Conservation (phyloP, 768 basidiomycete species). For the Clitopilus hobsonii region DNA sequence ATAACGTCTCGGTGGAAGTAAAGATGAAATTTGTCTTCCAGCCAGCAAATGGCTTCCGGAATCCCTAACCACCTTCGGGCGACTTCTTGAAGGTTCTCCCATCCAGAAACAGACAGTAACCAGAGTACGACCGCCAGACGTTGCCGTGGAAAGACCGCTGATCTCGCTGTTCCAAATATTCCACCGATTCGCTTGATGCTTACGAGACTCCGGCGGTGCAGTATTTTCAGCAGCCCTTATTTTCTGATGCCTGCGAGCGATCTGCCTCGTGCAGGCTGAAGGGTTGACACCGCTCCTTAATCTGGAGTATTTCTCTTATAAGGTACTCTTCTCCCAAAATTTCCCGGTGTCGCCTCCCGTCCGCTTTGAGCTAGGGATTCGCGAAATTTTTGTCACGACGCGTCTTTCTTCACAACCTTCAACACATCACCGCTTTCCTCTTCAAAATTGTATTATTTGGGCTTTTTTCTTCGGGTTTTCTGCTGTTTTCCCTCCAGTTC, state of each 20-base stretch:
- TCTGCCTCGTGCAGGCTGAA: not conserved
- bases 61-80: too few relatives aligned
- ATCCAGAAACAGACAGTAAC: too few relatives aligned
- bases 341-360: not conserved
- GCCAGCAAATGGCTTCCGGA: not conserved
- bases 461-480: conserved; percentile 5
- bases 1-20: too few relatives aligned
- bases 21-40: too few relatives aligned
- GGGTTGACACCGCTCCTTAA: not conserved
- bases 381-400: not conserved
- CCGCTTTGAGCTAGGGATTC: not conserved
- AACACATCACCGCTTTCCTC: not conserved
- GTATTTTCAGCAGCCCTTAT: not conserved
- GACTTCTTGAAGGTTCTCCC: too few relatives aligned
- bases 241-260: not conserved
- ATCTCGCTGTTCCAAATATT: not conserved
- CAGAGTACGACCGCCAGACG: not conserved
- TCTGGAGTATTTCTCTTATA: not conserved
- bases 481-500: not conserved
- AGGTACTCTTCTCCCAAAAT: not conserved
- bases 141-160: not conserved
- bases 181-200: not conserved
- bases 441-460: not conserved
- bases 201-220: conserved; percentile 1
- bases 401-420: not conserved